Percentiles rank a stretch among this genome's conserved stretches.
Conservation (phyloP, 805 yeast genomes). For the Torulaspora gathmanii region DNA sequence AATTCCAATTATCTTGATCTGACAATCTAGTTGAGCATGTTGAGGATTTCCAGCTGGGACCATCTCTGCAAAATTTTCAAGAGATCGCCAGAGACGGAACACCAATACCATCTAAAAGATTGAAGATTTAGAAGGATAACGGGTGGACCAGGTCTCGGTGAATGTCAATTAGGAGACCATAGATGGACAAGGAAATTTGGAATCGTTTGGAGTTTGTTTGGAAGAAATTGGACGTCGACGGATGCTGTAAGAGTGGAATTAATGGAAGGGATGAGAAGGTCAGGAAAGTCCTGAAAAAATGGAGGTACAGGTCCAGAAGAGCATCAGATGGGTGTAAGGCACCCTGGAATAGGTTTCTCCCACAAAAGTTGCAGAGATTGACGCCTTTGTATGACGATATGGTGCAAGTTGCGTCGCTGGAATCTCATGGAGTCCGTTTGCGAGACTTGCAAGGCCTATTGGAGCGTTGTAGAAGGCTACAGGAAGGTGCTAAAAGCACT, state of each 20-base stretch:
- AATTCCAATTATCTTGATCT: background rate
- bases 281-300: conserved; percentile 9
- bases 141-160: background rate
- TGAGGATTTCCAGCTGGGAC: background rate
- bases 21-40: background rate
- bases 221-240: conserved; percentile 4
- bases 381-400: conserved; percentile 11
- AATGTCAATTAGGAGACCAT: background rate
- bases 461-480: conserved; percentile 9
- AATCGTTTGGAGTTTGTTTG: conserved; percentile 5
- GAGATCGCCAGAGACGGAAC: conserved; percentile 1
- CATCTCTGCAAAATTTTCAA: conserved; percentile 3
- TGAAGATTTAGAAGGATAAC: background rate
- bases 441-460: conserved; percentile 12
- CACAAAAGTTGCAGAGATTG: conserved; percentile 5
- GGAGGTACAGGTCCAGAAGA: conserved; percentile 16
- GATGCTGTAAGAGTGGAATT: background rate
- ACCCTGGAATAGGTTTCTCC: conserved; percentile 9
- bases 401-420: conserved; percentile 6
- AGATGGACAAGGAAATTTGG: conserved; percentile 4
- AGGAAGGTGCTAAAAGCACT: conserved; percentile 9
- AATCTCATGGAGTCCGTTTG: conserved; percentile 10
- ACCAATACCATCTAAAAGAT: background rate
- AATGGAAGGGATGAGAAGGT: background rate
- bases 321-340: background rate